Base-by-base conservation (phyloP, 768 basidiomycete species). In the Agaricus subrufescens region DNA sequence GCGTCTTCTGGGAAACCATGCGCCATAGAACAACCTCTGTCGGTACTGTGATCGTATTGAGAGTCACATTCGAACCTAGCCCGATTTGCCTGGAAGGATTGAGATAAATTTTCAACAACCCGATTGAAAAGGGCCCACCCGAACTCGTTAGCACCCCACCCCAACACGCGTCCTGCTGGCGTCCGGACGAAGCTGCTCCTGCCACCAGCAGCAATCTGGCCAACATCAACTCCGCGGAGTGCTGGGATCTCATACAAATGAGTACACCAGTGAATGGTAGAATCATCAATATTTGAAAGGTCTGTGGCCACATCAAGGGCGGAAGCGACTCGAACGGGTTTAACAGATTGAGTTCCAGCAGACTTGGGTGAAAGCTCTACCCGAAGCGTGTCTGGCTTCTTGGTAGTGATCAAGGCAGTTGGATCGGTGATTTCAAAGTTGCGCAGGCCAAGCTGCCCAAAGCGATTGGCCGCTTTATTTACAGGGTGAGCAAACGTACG, bases 71-170 rank as follows among this genome's bases (percentile, higher is more conserved):
- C 14, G 75, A 72, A 14, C 90, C 91, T 26, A 93, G 71, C 42
- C 92, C 94, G 46, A 95, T 78, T 72, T 98, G 94, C 27, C 91
- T 90, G 62, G 19, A 57, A 40, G 8, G 26, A 26, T 42, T 31
- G 63, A 39, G 40, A 19, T 56, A 57, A 55, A 29, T 52, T 44
- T 23, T 23, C 29, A 46, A n/a, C 7, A 31, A 8, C 30, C 27
- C 11, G 49, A 42, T 30, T 9, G 34, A 46, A 46, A 31, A 42
- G 53, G 50, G 8, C 79, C 50, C 61, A 88, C 88, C 93, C 93
- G 62, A 79, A 87, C 60, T 90, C 86, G 66, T 97, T 96, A 1
- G 91, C 91, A 45, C 94, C 94, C 84, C 90, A 96, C 0, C 85
- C 91, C 19, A 98, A 78, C 9, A 95, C 89, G 52, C 84, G 75